phyloP scores from a whole-genome alignment of 345 rosid species.

The Ceriops tagal region DNA sequence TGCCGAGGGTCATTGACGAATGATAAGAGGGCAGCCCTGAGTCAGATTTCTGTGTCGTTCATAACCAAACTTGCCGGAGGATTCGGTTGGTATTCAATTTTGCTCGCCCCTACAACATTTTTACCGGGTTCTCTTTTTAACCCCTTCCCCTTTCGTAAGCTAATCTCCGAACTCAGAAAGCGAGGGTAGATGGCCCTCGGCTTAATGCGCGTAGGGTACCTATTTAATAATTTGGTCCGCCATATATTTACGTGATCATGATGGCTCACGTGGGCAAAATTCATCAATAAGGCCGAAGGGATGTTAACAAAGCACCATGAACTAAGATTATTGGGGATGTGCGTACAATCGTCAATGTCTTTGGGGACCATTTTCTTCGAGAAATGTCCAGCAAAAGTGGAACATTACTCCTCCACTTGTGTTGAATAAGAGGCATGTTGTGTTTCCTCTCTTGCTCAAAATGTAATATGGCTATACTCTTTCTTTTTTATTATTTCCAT shows the following conservation, averaged over 20 bases:
- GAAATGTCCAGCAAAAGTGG: background rate
- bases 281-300: slow-evolving; percentile 5
- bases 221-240: slow-evolving; percentile 49
- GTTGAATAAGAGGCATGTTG: background rate
- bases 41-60: no score
- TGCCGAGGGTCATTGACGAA: no score
- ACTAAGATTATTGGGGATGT: no score
- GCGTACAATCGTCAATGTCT: background rate
- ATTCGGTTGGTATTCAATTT: no score
- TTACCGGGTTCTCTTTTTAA: no score
- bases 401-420: background rate
- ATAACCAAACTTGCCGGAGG: no score
- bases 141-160: no score
- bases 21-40: no score
- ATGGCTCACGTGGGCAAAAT: slow-evolving; percentile 60
- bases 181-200: slow-evolving; percentile 22
- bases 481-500: background rate
- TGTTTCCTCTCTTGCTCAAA: background rate
- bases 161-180: no score
- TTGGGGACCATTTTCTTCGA: background rate
- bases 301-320: no score
- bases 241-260: slow-evolving; percentile 38
- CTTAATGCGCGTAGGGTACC: slow-evolving; percentile 32
- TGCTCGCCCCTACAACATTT: no score
- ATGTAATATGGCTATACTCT: background rate